These are phyloP conservation scores for Prunus kanzakura DNA, from an alignment of 306 rosid genomes.

Conservation along the genomic window DNA sequence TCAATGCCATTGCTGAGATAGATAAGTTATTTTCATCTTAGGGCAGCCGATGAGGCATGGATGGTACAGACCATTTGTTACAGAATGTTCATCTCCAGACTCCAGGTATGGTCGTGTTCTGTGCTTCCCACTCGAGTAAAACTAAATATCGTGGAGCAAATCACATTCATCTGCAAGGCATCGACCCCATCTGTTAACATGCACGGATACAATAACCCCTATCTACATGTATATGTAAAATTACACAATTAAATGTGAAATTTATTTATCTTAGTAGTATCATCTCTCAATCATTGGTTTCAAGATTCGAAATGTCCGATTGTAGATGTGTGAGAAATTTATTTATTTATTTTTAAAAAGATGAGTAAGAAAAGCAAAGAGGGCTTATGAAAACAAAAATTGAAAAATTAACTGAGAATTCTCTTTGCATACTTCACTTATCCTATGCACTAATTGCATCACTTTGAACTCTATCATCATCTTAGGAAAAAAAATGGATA, in stretches of 20 bases:
- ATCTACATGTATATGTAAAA: neutral
- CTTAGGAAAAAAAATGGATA: too few species aligned
- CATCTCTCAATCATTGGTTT: too few species aligned
- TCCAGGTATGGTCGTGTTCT: neutral
- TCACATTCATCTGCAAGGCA: neutral
- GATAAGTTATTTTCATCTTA: constrained; percentile 48
- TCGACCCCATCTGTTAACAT: neutral
- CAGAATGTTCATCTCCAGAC: neutral
- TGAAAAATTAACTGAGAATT: too few species aligned
- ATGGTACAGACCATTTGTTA: neutral
- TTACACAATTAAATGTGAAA: neutral
- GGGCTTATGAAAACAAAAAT: too few species aligned
- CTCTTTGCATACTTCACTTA: too few species aligned
- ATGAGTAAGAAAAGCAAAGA: too few species aligned
- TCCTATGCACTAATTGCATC: too few species aligned
- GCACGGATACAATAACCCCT: neutral
- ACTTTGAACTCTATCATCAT: too few species aligned
- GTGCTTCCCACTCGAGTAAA: neutral
- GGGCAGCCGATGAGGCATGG: constrained; percentile 2
- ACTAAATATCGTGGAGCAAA: neutral
- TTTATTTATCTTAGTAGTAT: neutral
- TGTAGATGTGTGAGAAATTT: too few species aligned
- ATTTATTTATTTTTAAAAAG: too few species aligned
- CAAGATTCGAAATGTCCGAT: too few species aligned
- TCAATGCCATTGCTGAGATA: constrained; percentile 54